Conservation (phyloP, 345 rosid genomes). For the Gossypium raimondii region DNA sequence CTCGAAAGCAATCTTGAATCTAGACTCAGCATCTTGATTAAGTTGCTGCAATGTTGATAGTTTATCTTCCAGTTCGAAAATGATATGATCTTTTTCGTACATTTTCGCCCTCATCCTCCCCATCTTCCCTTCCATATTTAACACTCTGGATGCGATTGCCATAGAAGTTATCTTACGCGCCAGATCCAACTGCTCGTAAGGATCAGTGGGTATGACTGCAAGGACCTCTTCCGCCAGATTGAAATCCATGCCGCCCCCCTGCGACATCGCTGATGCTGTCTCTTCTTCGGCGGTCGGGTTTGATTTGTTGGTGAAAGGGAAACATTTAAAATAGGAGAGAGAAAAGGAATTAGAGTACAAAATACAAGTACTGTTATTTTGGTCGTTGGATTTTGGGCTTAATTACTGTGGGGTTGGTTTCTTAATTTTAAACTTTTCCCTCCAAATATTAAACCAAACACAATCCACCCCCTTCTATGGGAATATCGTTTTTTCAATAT, state of each 20-base stretch:
- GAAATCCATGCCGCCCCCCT: slow-evolving; percentile 40
- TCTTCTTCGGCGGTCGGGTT: slow-evolving; percentile 1
- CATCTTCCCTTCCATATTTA: slow-evolving; percentile 67
- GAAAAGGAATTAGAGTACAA: neutral
- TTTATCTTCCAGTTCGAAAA: slow-evolving; percentile 55
- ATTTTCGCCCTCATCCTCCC: slow-evolving; percentile 46
- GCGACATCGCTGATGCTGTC: slow-evolving; percentile 30
- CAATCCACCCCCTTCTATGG: no score
- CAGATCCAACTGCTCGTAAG: slow-evolving; percentile 91
- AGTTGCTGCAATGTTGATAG: slow-evolving; percentile 45
- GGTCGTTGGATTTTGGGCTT: neutral
- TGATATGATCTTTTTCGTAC: slow-evolving; percentile 59
- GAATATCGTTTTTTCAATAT: neutral
- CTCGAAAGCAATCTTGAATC: slow-evolving; percentile 46
- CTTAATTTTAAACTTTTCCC: neutral
- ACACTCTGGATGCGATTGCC: slow-evolving; percentile 93
- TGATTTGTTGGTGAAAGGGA: neutral
- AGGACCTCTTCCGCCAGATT: slow-evolving; percentile 66
- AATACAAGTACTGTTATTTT: neutral
- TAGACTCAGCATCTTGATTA: slow-evolving; percentile 52
- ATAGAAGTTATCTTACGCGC: slow-evolving; percentile 94
- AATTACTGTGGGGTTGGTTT: neutral
- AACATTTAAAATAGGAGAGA: neutral
- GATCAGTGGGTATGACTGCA: slow-evolving; percentile 79
- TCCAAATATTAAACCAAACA: neutral